Evolutionary conservation across 2,329 filamentous ascomycete genomes (phyloP), one percentile per base, ranked within the genome.

Genomic region (Colletotrichum sp.): DNA sequence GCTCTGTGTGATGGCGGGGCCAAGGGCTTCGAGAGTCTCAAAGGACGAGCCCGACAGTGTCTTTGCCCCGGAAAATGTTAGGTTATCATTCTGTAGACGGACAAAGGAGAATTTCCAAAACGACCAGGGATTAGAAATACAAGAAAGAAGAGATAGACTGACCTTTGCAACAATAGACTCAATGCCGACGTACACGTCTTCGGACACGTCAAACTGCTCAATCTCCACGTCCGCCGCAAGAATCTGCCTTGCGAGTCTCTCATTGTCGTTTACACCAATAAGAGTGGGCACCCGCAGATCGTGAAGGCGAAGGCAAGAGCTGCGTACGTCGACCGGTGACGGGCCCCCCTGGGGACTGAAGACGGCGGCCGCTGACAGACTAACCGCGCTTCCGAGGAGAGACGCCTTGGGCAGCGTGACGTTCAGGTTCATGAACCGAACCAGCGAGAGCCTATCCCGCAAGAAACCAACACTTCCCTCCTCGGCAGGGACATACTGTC

Each of bases 201-300:
- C 82, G 13, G 79, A 78, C 12, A 82, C 82, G 2, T 36, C 34
- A 62, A 89, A 87, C 67, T 85, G 84, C 71, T 95, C 92, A 66
- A 95, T 85, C 82, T 91, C 90, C 13, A 95, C 82, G 72, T 90
- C 93, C 12, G 91, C 88, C 19, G 93, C 84, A 2, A 95, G 89
- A 68, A 93, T 89, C 84, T 96, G 94, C 84, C 92, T 94, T 5
- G 88, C 89, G 44, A 85, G 78, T 77, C 94, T 87, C 87, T 96
- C 94, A 80, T 95, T 94, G 27, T 86, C 83, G 80, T 96, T 95
- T 32, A 96, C 90, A 1, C 94, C 94, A 63, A 96, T 91, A 66
- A 96, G 83, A 36, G 91, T 92, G 30, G 94, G 93, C 12, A 95
- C 88, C 49, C 88, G 88, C 67, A 96, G 82, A 25, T 90, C 88